Base-by-base conservation (phyloP, 345 rosid genomes). In the Eucalyptus dawsonii region DNA sequence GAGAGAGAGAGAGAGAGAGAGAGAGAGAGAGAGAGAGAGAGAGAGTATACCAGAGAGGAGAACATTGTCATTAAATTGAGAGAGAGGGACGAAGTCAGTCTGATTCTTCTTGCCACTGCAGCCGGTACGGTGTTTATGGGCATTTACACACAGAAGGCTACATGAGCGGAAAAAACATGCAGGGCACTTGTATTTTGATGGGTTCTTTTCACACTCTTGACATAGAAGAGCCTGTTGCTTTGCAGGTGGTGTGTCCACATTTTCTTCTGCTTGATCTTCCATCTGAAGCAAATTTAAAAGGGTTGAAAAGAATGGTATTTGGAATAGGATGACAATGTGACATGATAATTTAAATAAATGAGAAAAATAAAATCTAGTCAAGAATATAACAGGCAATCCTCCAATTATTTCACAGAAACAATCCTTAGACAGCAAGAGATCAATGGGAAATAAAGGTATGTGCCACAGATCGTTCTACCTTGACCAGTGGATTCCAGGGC, bases 161-260 rank as follows among this genome's bases (percentile, higher is more conserved):
- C 99, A 97, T 4, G 99, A 93, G 44, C 96, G 96, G 37, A 95
- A 87, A 50, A 94, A 94, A 88, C 99, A 97, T 67, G 94, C 98
- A 12, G 99, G 99, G 90, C 99, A 97, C 56, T 90, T 97, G 93
- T 97, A 96, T 90, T 96, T 96, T 54, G 96, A 93, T 8, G 92
- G 92, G 34, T 94, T 93, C 72, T 50, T 67, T 87, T 92, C 90
- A 88, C 99, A 97, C 91, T 97, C 98, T 50, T 93, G 95, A 86
- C 99, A 97, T 27, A 44, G 85, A 50, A 29, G 27, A 53, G 72
- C 40, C 50, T 83, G 86, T 54, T 24, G 89, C 14, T 27, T 56
- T 29, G 27, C 83, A 76, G 2, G 65, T 45, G 17, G 22, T 47
- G 89, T 80, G 9, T 44, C 54, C 40, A 14, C 58, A 4, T 88